phyloP scores from a whole-genome alignment of 805 yeast genomes.

The Kluyveromyces starmeri region DNA sequence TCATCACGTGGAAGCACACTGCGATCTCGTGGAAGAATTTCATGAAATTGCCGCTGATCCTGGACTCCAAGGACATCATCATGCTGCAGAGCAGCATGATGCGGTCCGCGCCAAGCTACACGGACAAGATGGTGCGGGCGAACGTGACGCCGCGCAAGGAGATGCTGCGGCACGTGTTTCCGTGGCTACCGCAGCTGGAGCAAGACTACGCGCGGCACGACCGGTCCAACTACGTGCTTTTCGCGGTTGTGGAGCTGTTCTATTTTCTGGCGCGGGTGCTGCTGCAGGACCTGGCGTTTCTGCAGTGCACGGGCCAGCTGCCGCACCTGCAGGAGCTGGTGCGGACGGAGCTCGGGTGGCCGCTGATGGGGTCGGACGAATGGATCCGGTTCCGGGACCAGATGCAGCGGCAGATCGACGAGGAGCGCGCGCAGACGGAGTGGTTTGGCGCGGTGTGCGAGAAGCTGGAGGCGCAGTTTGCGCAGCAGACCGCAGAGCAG shows the following conservation, averaged over 20 bases:
- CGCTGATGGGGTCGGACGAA: constrained; percentile 17
- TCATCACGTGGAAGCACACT: constrained; percentile 7
- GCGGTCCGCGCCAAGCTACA: background rate
- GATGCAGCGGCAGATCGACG: constrained; percentile 9
- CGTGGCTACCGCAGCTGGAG: constrained; percentile 25
- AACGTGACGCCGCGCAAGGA: constrained; percentile 20
- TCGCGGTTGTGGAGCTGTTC: constrained; percentile 26
- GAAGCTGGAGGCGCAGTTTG: constrained; percentile 10
- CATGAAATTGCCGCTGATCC: constrained; percentile 4
- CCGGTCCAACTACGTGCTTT: constrained; percentile 26
- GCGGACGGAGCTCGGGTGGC: constrained; percentile 24
- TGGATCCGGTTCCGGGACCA: constrained; percentile 12
- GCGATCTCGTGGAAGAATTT: constrained; percentile 5
- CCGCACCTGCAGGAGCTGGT: constrained; percentile 24
- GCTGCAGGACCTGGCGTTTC: constrained; percentile 24
- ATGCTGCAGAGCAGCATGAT: constrained; percentile 2
- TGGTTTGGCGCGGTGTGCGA: constrained; percentile 7
- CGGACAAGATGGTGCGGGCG: constrained; percentile 5
- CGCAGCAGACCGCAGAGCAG: constrained; percentile 22
- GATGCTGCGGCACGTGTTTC: constrained; percentile 20
- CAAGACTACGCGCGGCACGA: constrained; percentile 22
- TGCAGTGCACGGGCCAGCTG: constrained; percentile 18
- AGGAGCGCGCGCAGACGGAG: constrained; percentile 4
- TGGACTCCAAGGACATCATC: constrained; percentile 5
- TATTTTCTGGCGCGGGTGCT: constrained; percentile 24